Base-by-base conservation (phyloP, 305 asterid species). In the Fraxinus dipetala region DNA sequence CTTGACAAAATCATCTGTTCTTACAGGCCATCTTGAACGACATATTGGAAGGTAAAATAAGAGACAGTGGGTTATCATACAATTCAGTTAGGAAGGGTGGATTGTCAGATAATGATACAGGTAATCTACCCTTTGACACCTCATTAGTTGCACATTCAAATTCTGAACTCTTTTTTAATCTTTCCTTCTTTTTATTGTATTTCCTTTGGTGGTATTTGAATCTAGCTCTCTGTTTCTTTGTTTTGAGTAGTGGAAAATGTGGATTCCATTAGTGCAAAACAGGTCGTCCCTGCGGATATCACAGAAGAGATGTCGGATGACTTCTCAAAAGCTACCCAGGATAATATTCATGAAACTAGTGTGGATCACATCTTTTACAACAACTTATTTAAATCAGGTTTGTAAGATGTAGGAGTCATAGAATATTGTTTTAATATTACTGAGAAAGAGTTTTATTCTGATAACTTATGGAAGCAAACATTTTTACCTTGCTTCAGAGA, bases 21-120 rank as follows among this genome's bases (percentile, higher is more conserved):
- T 83, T 81, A 22, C 89, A 94, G 98, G 93, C 84, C 51, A 85
- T 87, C 79, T 86, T 94, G 79, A 87, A 86, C 81, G 98, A 91
- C 70, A 90, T 94, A 74, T 91, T 94, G 90, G 92, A 82, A 77
- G 98, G 99, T 31, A 88, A 88, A 82, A 78, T 91, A 82, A 93
- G 88, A 6, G 87, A 91, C 81, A 93, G 98, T 88, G 98, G 90
- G 43, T 93, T 90, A 77, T 85, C 90, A 7, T 86, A 89, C 86
- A 79, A 86, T 84, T 84, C 95, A 28, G 85, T 83, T 85, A 86
- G 85, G 80, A 90, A 85, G 88, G 95, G 90, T 72, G 86, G 85
- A 84, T 90, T 92, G 67, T 48, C 90, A 35, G 97, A 92, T 84
- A 79, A 85, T 79, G 83, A 89, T 84, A 73, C 94, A 87, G 98